These are phyloP conservation scores for Xylaria sp. DNA, from an alignment of 2,329 filamentous ascomycete genomes.

Conservation along the genomic window DNA sequence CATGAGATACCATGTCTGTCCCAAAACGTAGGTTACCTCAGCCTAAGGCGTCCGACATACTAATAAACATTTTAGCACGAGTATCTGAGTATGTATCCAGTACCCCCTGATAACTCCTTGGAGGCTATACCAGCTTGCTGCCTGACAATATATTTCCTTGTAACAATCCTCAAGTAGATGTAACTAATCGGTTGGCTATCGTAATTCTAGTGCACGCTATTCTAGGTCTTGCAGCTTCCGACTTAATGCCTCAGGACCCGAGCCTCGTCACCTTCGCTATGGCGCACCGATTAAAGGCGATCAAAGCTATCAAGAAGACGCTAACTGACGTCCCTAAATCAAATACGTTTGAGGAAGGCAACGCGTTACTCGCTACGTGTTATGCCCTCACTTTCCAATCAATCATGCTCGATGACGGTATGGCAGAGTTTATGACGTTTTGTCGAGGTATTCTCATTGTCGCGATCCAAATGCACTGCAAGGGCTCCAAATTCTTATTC, in stretches of 20 bases:
- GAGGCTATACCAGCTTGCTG: background rate
- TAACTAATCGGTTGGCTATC: constrained; percentile 45
- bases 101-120: background rate
- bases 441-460: constrained; percentile 67
- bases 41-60: constrained; percentile 1
- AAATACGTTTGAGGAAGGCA: constrained; percentile 62
- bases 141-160: constrained; percentile 6
- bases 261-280: constrained; percentile 68
- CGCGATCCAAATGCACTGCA: constrained; percentile 62
- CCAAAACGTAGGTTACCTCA: constrained; percentile 63
- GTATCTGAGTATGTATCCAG: constrained; percentile 40
- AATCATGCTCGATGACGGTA: constrained; percentile 65
- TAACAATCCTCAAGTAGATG: background rate
- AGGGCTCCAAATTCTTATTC: constrained; percentile 62
- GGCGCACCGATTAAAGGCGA: constrained; percentile 70
- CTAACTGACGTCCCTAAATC: constrained; percentile 56
- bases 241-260: constrained; percentile 64
- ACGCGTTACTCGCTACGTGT: constrained; percentile 68
- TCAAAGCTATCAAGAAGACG: constrained; percentile 66
- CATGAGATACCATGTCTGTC: constrained; percentile 74
- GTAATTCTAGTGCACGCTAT: constrained; percentile 74
- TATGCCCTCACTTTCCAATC: constrained; percentile 70
- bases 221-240: constrained; percentile 71
- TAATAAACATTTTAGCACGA: constrained; percentile 39
- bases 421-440: constrained; percentile 70